Evolutionary conservation across 176 grass and related monocot species (phyloP), one percentile per base, ranked within the genome.

Genomic region (Phoenix roebelenii): DNA sequence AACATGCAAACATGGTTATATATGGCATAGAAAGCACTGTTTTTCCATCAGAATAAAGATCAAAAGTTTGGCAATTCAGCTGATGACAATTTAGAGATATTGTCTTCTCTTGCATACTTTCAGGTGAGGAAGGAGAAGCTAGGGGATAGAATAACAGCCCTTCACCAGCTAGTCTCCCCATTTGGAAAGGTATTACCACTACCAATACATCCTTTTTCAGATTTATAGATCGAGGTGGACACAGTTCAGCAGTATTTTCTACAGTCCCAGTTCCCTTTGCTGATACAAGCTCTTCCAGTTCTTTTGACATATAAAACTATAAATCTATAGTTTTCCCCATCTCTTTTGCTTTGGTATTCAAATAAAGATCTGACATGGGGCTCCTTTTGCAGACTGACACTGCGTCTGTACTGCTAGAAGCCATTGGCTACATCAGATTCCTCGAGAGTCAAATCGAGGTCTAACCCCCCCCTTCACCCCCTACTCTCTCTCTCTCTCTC

Each of bases 91-190:
- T 14, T 10, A 44, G 35, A 44, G 10, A 44, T 12, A 44, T 12
- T 12, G 35, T 44, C 35, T 44, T 44, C 35, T 44, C 7, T 44
- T 44, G 35, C 2, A 14, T 44, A 44, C 35, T 14, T 44, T 64
- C 86, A 90, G 87, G 82, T 90, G 9, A 90, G 87, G 53, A 90
- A 90, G 69, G 87, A 90, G 76, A 86, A 74, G 60, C 75, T 90
- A 57, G 87, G 82, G 58, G 87, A 90, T 70, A 90, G 79, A 86
- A 80, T 90, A 79, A 90, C 87, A 55, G 79, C 79, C 23, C 82
- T 90, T 65, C 87, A 90, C 55, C 87, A 90, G 74, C 79, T 80
- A 67, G 82, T 90, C 67, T 90, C 87, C 55, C 87, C 87, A 71
- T 90, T 86, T 62, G 87, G 87, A 63, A 90, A 90, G 82, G 87